phyloP scores from a whole-genome alignment of 2,329 filamentous ascomycete species.

The Coniella lustricola region DNA sequence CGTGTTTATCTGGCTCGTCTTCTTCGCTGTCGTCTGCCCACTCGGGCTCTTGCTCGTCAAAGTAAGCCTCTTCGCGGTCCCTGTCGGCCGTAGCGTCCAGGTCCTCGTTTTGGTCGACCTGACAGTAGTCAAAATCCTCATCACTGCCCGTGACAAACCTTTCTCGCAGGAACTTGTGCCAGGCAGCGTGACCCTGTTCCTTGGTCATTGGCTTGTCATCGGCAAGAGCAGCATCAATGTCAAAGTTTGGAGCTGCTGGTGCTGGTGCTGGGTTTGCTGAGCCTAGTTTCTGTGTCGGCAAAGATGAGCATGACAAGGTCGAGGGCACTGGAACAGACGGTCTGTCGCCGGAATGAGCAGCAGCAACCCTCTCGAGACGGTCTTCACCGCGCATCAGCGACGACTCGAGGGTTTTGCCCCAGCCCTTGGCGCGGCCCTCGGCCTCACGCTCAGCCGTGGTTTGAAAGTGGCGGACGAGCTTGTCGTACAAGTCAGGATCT shows the following conservation, averaged over 20 bases:
- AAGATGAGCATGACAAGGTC: too few species aligned
- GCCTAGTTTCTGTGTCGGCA: neutral
- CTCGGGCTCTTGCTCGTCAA: conserved; percentile 69
- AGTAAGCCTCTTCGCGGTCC: conserved; percentile 69
- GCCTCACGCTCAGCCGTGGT: conserved; percentile 64
- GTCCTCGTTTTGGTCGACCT: conserved; percentile 64
- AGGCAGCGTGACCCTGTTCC: conserved; percentile 61
- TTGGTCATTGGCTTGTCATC: conserved; percentile 44
- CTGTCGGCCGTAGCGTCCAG: conserved; percentile 56
- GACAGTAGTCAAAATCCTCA: conserved; percentile 68
- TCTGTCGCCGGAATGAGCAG: conserved; percentile 25
- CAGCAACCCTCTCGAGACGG: conserved; percentile 54
- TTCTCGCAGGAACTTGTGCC: conserved; percentile 64
- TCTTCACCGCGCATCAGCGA: conserved; percentile 71
- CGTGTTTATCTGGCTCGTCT: conserved; percentile 21
- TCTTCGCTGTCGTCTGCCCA: conserved; percentile 47
- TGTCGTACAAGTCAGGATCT: conserved; percentile 79
- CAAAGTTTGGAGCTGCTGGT: conserved; percentile 20
- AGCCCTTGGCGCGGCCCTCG: conserved; percentile 68
- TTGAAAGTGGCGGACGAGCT: conserved; percentile 70
- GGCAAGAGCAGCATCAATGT: conserved; percentile 40
- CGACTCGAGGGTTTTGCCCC: conserved; percentile 70
- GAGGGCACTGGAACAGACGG: conserved; percentile 24
- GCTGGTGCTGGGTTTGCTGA: neutral
- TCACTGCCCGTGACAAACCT: conserved; percentile 72